Conservation (phyloP, 805 yeast species). For the Lipomyces starkeyi region DNA sequence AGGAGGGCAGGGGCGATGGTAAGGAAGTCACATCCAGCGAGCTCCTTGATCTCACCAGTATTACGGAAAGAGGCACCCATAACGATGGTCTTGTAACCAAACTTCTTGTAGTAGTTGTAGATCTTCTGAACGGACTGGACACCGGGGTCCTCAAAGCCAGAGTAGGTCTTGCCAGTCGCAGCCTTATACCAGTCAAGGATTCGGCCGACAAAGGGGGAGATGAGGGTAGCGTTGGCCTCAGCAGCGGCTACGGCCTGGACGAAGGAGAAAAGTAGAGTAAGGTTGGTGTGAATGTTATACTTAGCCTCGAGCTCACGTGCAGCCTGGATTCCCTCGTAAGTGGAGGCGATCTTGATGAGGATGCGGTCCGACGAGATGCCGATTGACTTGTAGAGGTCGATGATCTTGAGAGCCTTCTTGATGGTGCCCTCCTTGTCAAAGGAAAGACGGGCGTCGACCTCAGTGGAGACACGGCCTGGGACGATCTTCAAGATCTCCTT, state of each 20-base stretch:
- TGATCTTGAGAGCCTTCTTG: constrained; percentile 90
- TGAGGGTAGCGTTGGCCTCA: constrained; percentile 93
- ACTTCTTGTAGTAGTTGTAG: constrained; percentile 98
- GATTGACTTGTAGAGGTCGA: constrained; percentile 78
- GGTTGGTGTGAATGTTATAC: constrained; percentile 90
- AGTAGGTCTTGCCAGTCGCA: constrained; percentile 84
- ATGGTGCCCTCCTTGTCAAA: constrained; percentile 94
- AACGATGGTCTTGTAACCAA: constrained; percentile 93
- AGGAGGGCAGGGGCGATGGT: constrained; percentile 93
- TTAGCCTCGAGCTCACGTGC: constrained; percentile 92
- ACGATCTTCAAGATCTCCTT: constrained; percentile 88
- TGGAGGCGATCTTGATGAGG: constrained; percentile 94
- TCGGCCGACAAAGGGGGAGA: constrained; percentile 99
- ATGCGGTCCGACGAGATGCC: constrained; percentile 91
- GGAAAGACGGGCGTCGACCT: constrained; percentile 97
- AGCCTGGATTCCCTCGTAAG: constrained; percentile 99
- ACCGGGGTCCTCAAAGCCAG: constrained; percentile 90
- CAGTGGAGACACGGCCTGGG: constrained; percentile 99
- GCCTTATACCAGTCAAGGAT: constrained; percentile 98
- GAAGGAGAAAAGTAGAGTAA: constrained; percentile 92
- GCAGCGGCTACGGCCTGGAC: constrained; percentile 99
- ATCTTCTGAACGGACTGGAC: constrained; percentile 85
- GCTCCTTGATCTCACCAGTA: constrained; percentile 89
- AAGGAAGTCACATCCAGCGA: constrained; percentile 96
- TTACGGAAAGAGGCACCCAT: constrained; percentile 99